Conservation (phyloP, 176 grass and related monocot species). For the Hordeum marinum region DNA sequence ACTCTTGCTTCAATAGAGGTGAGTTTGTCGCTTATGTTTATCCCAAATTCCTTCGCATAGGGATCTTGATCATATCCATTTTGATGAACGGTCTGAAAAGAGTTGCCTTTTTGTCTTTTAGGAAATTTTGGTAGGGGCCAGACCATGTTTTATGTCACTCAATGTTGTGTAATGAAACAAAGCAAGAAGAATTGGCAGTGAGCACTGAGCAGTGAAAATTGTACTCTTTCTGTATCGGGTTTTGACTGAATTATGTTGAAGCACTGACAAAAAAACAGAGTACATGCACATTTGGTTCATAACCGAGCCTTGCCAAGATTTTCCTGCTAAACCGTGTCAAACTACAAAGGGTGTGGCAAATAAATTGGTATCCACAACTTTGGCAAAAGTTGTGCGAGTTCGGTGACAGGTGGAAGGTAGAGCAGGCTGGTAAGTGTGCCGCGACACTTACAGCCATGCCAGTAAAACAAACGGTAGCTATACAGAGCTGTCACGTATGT, state of each 20-base stretch:
- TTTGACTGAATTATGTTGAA: background rate
- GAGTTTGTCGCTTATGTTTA: conserved; percentile 63
- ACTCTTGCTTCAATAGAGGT: conserved; percentile 66
- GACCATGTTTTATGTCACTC: background rate
- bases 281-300: background rate
- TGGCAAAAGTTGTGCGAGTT: background rate
- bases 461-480: background rate
- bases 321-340: background rate
- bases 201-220: background rate
- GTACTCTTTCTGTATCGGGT: background rate
- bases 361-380: background rate
- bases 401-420: background rate
- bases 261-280: background rate
- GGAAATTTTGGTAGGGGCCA: background rate
- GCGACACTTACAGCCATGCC: background rate
- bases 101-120: background rate
- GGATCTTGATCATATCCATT: conserved; percentile 74
- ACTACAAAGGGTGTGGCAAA: background rate
- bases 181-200: background rate
- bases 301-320: background rate
- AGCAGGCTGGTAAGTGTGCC: background rate
- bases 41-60: conserved; percentile 74
- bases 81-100: conserved; percentile 54
- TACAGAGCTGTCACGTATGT: background rate
- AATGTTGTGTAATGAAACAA: background rate